Conservation (phyloP, 2,329 filamentous ascomycete genomes). For the Talaromyces sp. region DNA sequence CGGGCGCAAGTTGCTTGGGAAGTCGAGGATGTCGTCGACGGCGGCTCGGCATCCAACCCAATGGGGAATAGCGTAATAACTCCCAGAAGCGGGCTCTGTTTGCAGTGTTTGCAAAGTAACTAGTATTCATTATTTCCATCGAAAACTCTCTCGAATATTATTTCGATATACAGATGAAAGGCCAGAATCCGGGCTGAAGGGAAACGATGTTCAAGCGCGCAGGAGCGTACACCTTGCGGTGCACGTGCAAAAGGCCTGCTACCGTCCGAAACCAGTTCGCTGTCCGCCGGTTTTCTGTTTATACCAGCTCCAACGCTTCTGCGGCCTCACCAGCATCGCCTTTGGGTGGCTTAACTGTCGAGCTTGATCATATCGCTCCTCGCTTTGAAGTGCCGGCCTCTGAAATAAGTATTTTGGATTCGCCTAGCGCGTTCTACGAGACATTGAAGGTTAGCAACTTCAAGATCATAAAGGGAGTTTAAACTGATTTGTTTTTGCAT, state of each 20-base stretch:
- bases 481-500: constrained; percentile 8
- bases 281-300: constrained; percentile 34
- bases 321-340: constrained; percentile 32
- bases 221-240: constrained; percentile 33
- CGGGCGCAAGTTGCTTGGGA: constrained; percentile 10
- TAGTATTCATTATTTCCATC: not conserved
- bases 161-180: not conserved
- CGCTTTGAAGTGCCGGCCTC: constrained; percentile 79
- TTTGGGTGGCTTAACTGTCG: constrained; percentile 58
- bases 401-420: constrained; percentile 71
- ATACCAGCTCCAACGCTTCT: constrained; percentile 21
- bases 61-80: constrained; percentile 20
- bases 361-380: constrained; percentile 86
- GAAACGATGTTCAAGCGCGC: constrained; percentile 34
- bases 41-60: constrained; percentile 16
- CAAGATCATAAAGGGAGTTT: not conserved
- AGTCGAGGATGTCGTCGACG: constrained; percentile 15
- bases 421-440: constrained; percentile 84
- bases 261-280: constrained; percentile 23
- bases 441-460: constrained; percentile 65
- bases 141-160: not conserved
- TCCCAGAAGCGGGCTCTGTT: constrained; percentile 18
- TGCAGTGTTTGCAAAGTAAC: constrained; percentile 28
- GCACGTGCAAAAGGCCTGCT: constrained; percentile 24
- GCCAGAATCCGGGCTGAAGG: not conserved